Conservation (phyloP, 805 yeast species). For the Ascoidea tarda region DNA sequence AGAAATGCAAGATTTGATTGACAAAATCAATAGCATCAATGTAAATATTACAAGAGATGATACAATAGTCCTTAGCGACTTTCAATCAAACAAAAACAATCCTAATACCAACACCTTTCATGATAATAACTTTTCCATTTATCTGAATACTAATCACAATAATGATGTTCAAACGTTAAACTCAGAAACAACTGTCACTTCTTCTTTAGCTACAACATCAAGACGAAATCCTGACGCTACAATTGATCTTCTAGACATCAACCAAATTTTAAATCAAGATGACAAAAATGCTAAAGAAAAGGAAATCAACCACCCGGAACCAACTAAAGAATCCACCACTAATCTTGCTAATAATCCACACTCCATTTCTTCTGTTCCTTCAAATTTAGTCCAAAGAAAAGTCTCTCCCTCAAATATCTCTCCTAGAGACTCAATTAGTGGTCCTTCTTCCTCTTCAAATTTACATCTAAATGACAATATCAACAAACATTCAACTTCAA, state of each 20-base stretch:
- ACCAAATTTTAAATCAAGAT: not conserved
- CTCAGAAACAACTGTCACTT: not conserved
- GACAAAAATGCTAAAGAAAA: not conserved
- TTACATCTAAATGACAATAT: too few species aligned
- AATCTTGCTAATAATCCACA: not conserved
- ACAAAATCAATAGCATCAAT: too few species aligned
- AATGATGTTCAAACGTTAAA: not conserved
- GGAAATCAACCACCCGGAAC: not conserved
- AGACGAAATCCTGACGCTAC: not conserved
- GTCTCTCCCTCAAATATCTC: not conserved
- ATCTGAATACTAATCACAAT: not conserved
- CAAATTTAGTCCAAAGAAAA: not conserved
- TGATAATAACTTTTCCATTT: not conserved
- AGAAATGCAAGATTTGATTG: not conserved
- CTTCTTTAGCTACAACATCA: not conserved
- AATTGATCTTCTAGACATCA: not conserved
- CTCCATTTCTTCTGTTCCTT: not conserved
- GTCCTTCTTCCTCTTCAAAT: too few species aligned
- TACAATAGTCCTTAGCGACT: not conserved
- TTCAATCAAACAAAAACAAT: not conserved
- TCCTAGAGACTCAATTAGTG: not conserved
- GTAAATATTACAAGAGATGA: not conserved
- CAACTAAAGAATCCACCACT: not conserved
- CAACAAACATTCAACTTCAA: too few species aligned
- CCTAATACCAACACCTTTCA: not conserved